Conservation (phyloP, 352 stramenopile species). For the Pythium brachiatum region DNA sequence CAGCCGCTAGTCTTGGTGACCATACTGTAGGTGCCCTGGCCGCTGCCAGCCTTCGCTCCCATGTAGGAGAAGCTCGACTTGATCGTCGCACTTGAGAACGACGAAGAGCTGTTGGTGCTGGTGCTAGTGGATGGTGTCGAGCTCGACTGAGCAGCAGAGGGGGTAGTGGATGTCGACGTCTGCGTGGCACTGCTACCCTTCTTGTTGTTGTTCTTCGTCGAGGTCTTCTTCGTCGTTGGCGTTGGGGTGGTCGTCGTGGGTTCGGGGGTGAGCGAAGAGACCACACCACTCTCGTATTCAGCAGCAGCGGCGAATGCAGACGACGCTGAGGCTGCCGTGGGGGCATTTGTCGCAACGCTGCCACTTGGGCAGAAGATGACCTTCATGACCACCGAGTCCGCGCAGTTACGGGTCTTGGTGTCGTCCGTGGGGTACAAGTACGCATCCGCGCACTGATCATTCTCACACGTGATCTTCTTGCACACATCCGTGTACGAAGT, state of each 20-base stretch:
- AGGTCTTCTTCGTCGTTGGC: not conserved
- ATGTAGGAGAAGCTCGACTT: slow-evolving; percentile 51
- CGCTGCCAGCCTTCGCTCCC: slow-evolving; percentile 48
- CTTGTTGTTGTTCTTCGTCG: not conserved
- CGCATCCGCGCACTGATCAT: slow-evolving; percentile 37
- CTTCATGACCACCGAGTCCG: slow-evolving; percentile 32
- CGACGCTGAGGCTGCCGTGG: slow-evolving; percentile 10
- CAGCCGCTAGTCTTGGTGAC: slow-evolving; percentile 45
- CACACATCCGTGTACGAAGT: slow-evolving; percentile 31
- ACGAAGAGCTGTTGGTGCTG: slow-evolving; percentile 22
- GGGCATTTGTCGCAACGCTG: slow-evolving; percentile 2
- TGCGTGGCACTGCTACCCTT: not conserved
- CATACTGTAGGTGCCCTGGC: slow-evolving; percentile 45
- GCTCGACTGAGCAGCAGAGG: not conserved
- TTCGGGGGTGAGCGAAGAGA: slow-evolving; percentile 5
- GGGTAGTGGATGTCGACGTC: not conserved
- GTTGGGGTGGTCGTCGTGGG: not conserved
- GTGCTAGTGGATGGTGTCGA: not conserved
- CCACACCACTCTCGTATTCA: slow-evolving; percentile 26
- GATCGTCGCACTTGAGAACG: slow-evolving; percentile 17
- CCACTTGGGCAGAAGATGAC: slow-evolving; percentile 54
- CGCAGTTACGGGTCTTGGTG: slow-evolving; percentile 65
- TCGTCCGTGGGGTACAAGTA: slow-evolving; percentile 66
- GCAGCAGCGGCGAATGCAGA: slow-evolving; percentile 18
- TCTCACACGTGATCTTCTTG: slow-evolving; percentile 34